Evolutionary conservation across 345 rosid genomes (phyloP), one percentile per base, ranked within the genome.

Genomic region (Aethionema arabicum): DNA sequence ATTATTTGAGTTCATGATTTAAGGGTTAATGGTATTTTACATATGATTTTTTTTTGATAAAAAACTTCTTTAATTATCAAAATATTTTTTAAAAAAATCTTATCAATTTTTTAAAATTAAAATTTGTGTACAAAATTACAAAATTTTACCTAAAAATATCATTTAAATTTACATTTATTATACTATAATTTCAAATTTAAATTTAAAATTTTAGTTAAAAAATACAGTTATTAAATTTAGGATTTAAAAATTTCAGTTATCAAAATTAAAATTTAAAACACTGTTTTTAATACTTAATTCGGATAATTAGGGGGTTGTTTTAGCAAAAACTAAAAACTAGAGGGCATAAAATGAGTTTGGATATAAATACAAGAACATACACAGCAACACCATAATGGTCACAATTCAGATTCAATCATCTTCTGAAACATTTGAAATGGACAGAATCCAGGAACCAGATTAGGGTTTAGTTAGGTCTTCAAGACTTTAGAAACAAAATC

Each of bases 391-490:
- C 12, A 55, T 7, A 47, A n/a, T 38, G 49, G 32, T 41, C 65
- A 59, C 66, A 59, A 45, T 12, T 47, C 56, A 32, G 52, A 53
- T 14, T 62, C 63, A 55, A 37, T 44, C 47, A 37, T 44, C 47
- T 54, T 38, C 43, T 38, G 52, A 68, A 53, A 62, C 68, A 62
- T 61, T 69, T 62, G 32, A 55, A 21, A 47, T 40, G 68, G 63
- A 6, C 61, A 2, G 40, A 52, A 35, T 59, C 32, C 10, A 63
- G 62, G 59, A 57, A 48, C 43, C 75, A 57, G n/a, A 71, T 64
- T 44, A 64, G 65, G 32, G 65, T 32, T 62, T 48, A 21, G 27
- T 21, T 33, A 40, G 52, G 37, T 62, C 15, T 40, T 53, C 37
- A 40, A 48, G 32, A 55, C 63, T 30, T 50, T 51, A 31, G 6